Evolutionary conservation across 495 filamentous ascomycete genomes (phyloP).

Genomic region (Penicillium arizonense): DNA sequence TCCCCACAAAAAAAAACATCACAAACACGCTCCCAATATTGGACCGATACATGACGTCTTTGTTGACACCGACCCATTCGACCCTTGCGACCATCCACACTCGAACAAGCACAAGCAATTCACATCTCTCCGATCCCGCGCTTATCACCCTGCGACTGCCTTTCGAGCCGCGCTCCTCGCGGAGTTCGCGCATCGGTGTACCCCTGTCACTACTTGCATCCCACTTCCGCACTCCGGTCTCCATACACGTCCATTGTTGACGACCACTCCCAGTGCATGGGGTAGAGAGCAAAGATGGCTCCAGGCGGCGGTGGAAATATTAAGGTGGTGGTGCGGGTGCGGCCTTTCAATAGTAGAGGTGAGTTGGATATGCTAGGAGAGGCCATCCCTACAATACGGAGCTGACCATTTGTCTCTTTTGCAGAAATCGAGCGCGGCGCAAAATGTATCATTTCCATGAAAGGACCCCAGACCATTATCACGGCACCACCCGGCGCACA

Average conservation of each 20-base stretch:
- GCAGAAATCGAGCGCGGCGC: slow-evolving; percentile 83
- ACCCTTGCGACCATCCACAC: slow-evolving; percentile 10
- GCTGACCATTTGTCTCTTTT: not conserved
- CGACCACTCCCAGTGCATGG: slow-evolving; percentile 32
- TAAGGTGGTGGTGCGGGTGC: slow-evolving; percentile 96
- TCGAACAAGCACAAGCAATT: slow-evolving; percentile 10
- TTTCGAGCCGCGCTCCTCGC: slow-evolving; percentile 34
- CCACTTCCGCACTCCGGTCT: slow-evolving; percentile 8
- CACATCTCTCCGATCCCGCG: not conserved
- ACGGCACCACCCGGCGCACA: slow-evolving; percentile 68
- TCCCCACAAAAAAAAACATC: slow-evolving; percentile 19
- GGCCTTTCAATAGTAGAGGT: slow-evolving; percentile 95
- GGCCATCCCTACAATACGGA: not conserved
- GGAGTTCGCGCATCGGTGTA: slow-evolving; percentile 39
- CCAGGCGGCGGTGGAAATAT: slow-evolving; percentile 90
- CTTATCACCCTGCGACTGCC: slow-evolving; percentile 15
- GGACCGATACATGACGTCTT: slow-evolving; percentile 43
- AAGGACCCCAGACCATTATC: slow-evolving; percentile 84
- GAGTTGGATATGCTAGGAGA: slow-evolving; percentile 29
- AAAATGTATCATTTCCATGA: slow-evolving; percentile 99
- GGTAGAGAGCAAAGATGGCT: slow-evolving; percentile 57
- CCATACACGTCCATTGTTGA: slow-evolving; percentile 15
- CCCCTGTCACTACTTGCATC: slow-evolving; percentile 26
- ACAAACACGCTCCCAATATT: slow-evolving; percentile 27
- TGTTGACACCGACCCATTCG: slow-evolving; percentile 35